A percentile compares a stretch with the other conserved stretches of the same genome.
phyloP scores from a whole-genome alignment of 495 filamentous ascomycete species.

The Pseudevernia furfuracea region DNA sequence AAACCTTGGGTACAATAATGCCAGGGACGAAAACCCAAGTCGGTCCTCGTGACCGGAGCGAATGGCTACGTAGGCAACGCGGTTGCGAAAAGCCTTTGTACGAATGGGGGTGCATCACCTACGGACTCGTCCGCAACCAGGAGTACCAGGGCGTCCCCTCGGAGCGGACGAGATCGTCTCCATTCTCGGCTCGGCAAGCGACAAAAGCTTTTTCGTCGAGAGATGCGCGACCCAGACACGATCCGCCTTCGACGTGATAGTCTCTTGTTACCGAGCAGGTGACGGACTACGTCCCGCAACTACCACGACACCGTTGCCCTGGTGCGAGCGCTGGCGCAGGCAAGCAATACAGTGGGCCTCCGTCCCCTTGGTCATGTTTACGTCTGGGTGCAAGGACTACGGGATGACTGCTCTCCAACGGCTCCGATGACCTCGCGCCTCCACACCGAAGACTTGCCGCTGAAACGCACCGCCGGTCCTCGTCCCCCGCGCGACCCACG shows the following conservation, averaged over 20 bases:
- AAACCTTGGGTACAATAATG: neutral
- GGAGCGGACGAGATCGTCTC: slow-evolving; percentile 32
- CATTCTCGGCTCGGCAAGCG: slow-evolving; percentile 29
- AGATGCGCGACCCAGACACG: slow-evolving; percentile 17
- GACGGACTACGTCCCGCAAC: slow-evolving; percentile 31
- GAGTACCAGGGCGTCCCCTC: slow-evolving; percentile 23
- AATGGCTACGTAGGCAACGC: slow-evolving; percentile 40
- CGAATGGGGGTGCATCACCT: slow-evolving; percentile 34
- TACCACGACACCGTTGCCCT: slow-evolving; percentile 28
- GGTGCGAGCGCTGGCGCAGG: slow-evolving; percentile 22
- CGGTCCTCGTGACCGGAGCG: slow-evolving; percentile 37
- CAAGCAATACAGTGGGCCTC: slow-evolving; percentile 20
- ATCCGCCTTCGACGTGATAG: slow-evolving; percentile 30
- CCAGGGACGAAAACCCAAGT: neutral
- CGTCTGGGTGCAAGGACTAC: slow-evolving; percentile 42
- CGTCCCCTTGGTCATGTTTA: slow-evolving; percentile 35
- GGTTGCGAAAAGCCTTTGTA: slow-evolving; percentile 35
- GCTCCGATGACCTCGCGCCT: slow-evolving; percentile 26
- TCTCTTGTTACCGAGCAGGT: slow-evolving; percentile 34
- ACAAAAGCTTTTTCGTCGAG: slow-evolving; percentile 16
- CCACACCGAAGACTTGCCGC: slow-evolving; percentile 35
- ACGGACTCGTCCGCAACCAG: slow-evolving; percentile 33
- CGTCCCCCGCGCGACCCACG: slow-evolving; percentile 35
- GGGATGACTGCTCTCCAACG: slow-evolving; percentile 32
- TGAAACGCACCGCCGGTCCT: slow-evolving; percentile 30